Base-by-base conservation (phyloP, 2,329 filamentous ascomycete genomes). In the Aureobasidium leucospermi region DNA sequence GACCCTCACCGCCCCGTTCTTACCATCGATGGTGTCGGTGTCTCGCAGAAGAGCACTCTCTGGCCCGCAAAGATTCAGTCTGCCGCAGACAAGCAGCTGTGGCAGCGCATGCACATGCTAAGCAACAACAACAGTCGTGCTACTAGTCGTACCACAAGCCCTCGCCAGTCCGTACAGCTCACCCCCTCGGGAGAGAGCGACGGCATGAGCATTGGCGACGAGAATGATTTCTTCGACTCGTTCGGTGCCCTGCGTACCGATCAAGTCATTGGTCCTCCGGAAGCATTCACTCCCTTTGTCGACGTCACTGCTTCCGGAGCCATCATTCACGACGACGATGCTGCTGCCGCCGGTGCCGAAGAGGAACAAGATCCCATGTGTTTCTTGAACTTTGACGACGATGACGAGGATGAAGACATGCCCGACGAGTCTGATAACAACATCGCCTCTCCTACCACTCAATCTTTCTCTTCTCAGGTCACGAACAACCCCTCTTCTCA, bases 361-460 rank as follows among this genome's bases (percentile, higher is more conserved):
- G 72, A 76, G 6, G 76, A 80, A 3, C 80, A 84, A 46, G 78
- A 81, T 28, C 82, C 86, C 62, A 78, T 91, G 10, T 83, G 87
- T 55, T 87, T 92, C 68, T 88, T 93, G 63, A 81, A 85, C 55
- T 87, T 88, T 70, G 81, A 83, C 16, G 80, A 82, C 19, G 83
- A 82, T 6, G 82, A 82, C 10, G 77, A 83, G 63, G 82, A 85
- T 64, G 78, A 74, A 23, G 79, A 81, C 36, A 77, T 79, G 42
- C 74, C 71, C 16, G 78, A 73, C 10, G 61, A 60, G 32, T 60
- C 62, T 6, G 66, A 67, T 16, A 10, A 45, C 31, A 42, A 67
- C 62, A 66, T 77, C 39, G 73, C 73, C 52, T 75, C 75, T 9
- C 75, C 69, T 1, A 67, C 69, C 6, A 75, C 75, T 10, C 76